These are phyloP conservation scores for Ogataea methanolica DNA, from an alignment of 805 yeast species.

Conservation along the genomic window DNA sequence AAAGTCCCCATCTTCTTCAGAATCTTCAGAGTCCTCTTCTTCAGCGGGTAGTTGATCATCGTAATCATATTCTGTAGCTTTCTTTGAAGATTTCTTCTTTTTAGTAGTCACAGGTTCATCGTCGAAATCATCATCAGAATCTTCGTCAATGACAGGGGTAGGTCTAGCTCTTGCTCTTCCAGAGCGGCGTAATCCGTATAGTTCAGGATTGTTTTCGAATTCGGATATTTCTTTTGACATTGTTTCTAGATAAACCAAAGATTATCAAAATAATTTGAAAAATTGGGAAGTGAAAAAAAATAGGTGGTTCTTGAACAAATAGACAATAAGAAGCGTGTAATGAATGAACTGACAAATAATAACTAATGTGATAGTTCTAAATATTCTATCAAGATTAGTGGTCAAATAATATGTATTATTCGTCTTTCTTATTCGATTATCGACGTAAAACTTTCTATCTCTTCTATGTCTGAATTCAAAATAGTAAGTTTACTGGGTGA, in stretches of 20 bases:
- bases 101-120: conserved; percentile 1
- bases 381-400: no score
- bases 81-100: conserved; percentile 14
- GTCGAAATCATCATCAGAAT: conserved; percentile 19
- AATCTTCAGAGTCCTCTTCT: conserved; percentile 23
- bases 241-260: background rate
- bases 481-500: no score
- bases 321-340: no score
- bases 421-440: no score
- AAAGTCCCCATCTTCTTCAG: conserved; percentile 30
- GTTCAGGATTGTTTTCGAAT: conserved; percentile 65
- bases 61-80: conserved; percentile 24
- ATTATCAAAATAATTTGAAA: no score
- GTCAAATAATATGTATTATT: no score
- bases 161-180: conserved; percentile 50
- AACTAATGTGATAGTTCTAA: no score
- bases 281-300: no score
- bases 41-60: conserved; percentile 14
- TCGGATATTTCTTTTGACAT: conserved; percentile 34
- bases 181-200: conserved; percentile 79
- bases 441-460: no score
- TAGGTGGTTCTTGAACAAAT: no score
- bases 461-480: no score
- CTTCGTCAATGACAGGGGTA: conserved; percentile 29
- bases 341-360: no score